Conservation (phyloP, 352 stramenopile species). For the Phytophthora vignae region DNA sequence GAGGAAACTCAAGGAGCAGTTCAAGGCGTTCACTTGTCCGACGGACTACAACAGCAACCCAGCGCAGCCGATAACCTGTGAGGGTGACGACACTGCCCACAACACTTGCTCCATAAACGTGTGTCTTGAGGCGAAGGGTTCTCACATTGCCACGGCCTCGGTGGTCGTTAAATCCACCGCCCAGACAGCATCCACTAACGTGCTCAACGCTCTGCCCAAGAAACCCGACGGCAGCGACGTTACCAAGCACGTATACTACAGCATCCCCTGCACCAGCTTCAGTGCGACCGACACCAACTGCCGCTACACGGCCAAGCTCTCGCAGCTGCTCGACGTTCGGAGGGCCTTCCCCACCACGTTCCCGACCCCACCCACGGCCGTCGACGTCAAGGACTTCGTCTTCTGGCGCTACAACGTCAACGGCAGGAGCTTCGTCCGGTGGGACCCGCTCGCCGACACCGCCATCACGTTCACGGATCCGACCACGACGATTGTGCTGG, state of each 20-base stretch:
- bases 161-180: conserved; percentile 34
- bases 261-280: conserved; percentile 24
- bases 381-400: conserved; percentile 19
- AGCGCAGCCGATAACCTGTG: no score
- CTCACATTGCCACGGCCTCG: background rate
- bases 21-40: conserved; percentile 2
- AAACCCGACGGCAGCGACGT: conserved; percentile 5
- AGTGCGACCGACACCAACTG: conserved; percentile 14
- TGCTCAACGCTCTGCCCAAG: conserved; percentile 37
- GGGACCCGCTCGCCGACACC: conserved; percentile 12
- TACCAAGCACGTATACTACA: conserved; percentile 24
- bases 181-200: conserved; percentile 28
- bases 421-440: conserved; percentile 12
- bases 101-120: no score
- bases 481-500: conserved; percentile 47
- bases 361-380: background rate
- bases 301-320: conserved; percentile 21
- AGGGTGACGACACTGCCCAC: background rate
- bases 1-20: conserved; percentile 19
- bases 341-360: conserved; percentile 4
- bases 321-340: conserved; percentile 14
- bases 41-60: background rate
- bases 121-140: no score
- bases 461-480: conserved; percentile 37
- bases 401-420: conserved; percentile 65